These are phyloP conservation scores for Ascomycota sp. DNA, from an alignment of 2,329 filamentous ascomycete genomes.

Conservation along the genomic window DNA sequence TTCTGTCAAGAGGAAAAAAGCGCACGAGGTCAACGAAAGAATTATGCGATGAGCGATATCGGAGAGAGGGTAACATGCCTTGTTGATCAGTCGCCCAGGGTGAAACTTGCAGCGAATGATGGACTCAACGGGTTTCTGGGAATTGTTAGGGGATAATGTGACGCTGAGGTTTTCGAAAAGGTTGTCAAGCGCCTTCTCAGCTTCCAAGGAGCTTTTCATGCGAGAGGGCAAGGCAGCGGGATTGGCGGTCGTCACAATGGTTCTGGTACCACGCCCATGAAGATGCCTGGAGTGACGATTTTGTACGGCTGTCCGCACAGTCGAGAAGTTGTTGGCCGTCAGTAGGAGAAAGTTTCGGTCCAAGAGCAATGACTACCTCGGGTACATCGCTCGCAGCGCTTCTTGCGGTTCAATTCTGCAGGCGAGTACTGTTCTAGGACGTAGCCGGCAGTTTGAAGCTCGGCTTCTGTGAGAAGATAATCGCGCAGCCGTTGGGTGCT, in stretches of 20 bases:
- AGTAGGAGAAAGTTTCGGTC: neutral
- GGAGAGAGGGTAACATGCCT: slow-evolving; percentile 4
- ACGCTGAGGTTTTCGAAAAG: too few species aligned
- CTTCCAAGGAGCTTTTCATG: neutral
- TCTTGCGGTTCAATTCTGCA: slow-evolving; percentile 11
- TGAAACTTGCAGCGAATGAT: slow-evolving; percentile 9
- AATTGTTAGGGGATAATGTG: neutral
- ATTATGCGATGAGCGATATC: neutral
- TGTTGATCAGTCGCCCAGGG: slow-evolving; percentile 8
- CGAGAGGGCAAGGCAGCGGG: too few species aligned
- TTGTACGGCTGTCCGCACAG: too few species aligned
- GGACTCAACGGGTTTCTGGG: neutral
- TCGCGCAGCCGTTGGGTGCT: too few species aligned
- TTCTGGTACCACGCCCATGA: too few species aligned
- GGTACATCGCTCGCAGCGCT: slow-evolving; percentile 9
- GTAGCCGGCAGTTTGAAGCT: slow-evolving; percentile 9
- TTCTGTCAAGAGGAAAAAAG: slow-evolving; percentile 2
- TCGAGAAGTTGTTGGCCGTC: too few species aligned
- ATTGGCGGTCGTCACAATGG: too few species aligned
- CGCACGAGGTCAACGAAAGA: neutral
- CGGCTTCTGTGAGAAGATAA: slow-evolving; percentile 4
- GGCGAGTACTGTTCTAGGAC: slow-evolving; percentile 7
- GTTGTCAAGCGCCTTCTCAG: neutral
- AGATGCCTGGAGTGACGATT: too few species aligned
- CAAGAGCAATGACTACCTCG: slow-evolving; percentile 5